Conservation (phyloP, 768 basidiomycete genomes). For the Boletales sp. region DNA sequence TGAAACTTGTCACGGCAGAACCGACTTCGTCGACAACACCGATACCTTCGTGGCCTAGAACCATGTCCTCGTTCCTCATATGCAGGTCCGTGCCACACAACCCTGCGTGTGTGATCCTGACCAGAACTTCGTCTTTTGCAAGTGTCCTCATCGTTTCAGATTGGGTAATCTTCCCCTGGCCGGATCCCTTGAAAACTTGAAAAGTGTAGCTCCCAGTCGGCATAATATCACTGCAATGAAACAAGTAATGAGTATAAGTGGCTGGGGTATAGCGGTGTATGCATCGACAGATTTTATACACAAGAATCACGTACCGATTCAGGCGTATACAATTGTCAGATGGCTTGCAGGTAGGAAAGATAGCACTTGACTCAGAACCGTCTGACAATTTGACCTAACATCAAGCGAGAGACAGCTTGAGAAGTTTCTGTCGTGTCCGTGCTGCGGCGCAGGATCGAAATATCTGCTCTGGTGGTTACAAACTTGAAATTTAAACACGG, state of each 20-base stretch:
- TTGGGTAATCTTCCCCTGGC: constrained; percentile 7
- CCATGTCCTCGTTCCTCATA: constrained; percentile 29
- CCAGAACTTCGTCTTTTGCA: constrained; percentile 26
- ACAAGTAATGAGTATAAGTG: neutral
- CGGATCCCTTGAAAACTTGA: constrained; percentile 23
- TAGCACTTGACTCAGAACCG: too few relatives aligned
- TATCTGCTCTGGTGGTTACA: too few relatives aligned
- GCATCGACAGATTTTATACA: neutral
- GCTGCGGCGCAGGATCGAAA: too few relatives aligned
- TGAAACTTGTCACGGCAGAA: constrained; percentile 28
- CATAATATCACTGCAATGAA: neutral
- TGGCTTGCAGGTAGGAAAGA: too few relatives aligned
- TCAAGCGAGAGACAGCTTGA: too few relatives aligned
- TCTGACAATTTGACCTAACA: too few relatives aligned
- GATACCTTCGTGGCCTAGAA: constrained; percentile 40
- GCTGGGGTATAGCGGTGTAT: neutral
- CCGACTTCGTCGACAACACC: constrained; percentile 34
- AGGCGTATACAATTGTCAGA: too few relatives aligned
- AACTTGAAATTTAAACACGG: too few relatives aligned
- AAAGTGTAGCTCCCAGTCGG: constrained; percentile 6
- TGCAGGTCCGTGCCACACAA: constrained; percentile 41
- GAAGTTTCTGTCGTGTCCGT: too few relatives aligned
- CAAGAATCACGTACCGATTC: neutral
- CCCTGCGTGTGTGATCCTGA: constrained; percentile 32
- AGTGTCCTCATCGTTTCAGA: constrained; percentile 15